phyloP scores from a whole-genome alignment of 768 basidiomycete species.

The Cystobasidium ongulense region DNA sequence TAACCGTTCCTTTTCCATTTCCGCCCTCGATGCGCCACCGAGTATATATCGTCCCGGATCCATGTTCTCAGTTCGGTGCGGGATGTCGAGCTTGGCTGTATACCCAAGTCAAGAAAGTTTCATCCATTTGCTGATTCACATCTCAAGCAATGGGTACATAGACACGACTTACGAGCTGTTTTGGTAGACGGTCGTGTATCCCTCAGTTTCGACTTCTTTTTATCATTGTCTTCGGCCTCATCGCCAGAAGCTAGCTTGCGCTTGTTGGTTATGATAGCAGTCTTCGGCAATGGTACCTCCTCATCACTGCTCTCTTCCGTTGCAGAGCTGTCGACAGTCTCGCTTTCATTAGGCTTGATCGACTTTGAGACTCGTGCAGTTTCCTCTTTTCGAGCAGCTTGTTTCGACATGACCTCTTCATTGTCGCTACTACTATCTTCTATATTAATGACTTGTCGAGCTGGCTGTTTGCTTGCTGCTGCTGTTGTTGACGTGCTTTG shows the following conservation, averaged over 20 bases:
- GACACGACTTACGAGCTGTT: not conserved
- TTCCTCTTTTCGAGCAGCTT: not conserved
- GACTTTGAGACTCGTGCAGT: not conserved
- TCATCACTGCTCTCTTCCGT: constrained; percentile 10
- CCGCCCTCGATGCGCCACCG: not conserved
- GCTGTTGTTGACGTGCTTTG: not conserved
- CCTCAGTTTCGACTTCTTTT: not conserved
- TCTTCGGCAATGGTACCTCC: not conserved
- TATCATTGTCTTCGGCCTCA: not conserved
- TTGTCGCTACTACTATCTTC: not conserved
- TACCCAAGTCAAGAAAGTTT: not conserved
- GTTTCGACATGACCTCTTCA: not conserved
- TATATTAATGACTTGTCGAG: not conserved
- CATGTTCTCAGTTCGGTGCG: not conserved
- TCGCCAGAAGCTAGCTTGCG: not conserved
- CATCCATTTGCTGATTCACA: too few species aligned
- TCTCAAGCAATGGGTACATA: not conserved
- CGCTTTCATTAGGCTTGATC: not conserved
- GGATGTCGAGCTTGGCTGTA: not conserved
- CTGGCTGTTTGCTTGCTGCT: not conserved
- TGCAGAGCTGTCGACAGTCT: not conserved
- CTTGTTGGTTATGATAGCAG: not conserved
- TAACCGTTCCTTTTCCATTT: constrained; percentile 15
- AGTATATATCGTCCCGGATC: not conserved
- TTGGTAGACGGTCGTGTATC: not conserved